Evolutionary conservation across 176 grass and related monocot genomes (phyloP).

Genomic region (Eragrostis nindensis): DNA sequence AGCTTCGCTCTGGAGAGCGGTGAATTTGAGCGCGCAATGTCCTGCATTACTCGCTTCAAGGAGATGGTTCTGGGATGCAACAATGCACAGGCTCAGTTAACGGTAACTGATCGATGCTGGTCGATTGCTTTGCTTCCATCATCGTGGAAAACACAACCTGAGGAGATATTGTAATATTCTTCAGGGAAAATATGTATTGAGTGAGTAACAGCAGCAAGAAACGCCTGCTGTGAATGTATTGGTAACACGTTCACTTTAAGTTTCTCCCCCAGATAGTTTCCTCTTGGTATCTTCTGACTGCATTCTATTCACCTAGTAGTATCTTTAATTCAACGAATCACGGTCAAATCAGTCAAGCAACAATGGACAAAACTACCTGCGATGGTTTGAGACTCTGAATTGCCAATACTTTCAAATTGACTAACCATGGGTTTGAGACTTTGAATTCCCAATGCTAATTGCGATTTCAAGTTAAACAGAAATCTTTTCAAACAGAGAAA

Average conservation of each 20-base stretch:
- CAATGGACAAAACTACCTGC: too few relatives aligned
- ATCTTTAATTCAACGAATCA: too few relatives aligned
- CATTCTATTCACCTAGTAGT: too few relatives aligned
- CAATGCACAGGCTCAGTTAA: neutral
- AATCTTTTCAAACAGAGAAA: too few relatives aligned
- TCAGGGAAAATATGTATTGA: neutral
- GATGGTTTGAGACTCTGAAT: too few relatives aligned
- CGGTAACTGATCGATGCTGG: slow-evolving; percentile 2
- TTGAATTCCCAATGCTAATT: too few relatives aligned
- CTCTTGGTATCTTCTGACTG: too few relatives aligned
- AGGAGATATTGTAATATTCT: neutral
- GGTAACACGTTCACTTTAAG: neutral
- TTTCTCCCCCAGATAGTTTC: neutral
- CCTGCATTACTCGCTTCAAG: slow-evolving; percentile 63
- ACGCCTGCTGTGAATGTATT: neutral
- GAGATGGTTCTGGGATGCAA: slow-evolving; percentile 62
- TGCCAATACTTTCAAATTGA: too few relatives aligned
- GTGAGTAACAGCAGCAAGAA: neutral
- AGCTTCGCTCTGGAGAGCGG: slow-evolving; percentile 75
- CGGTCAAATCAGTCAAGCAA: too few relatives aligned
- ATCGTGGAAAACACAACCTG: slow-evolving; percentile 5
- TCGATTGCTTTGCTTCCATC: neutral
- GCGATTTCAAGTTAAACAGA: too few relatives aligned
- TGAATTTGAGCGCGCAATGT: slow-evolving; percentile 67
- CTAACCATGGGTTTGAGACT: too few relatives aligned